Percentiles rank a stretch among this genome's conserved stretches.
These are phyloP conservation scores for Fusarium equiseti DNA, from an alignment of 2,329 filamentous ascomycete species.

Conservation along the genomic window DNA sequence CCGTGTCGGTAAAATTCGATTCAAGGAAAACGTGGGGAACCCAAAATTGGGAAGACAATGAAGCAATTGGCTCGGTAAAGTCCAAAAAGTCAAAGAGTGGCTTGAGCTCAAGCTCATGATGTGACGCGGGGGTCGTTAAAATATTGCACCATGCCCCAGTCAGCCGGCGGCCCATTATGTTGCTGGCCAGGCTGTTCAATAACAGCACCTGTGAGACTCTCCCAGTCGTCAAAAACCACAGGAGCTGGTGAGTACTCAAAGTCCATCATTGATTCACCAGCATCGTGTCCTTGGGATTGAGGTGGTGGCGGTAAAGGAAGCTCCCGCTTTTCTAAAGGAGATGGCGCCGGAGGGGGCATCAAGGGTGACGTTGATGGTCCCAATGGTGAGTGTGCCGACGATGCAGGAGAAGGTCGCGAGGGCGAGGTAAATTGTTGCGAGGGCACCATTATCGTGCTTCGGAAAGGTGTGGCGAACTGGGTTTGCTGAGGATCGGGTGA, in stretches of 20 bases:
- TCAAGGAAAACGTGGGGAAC: slow-evolving; percentile 38
- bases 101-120: slow-evolving; percentile 43
- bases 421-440: slow-evolving; percentile 49
- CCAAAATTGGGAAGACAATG: slow-evolving; percentile 24
- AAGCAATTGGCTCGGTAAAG: slow-evolving; percentile 35
- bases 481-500: slow-evolving; percentile 48
- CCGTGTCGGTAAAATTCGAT: slow-evolving; percentile 24
- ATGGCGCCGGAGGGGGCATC: slow-evolving; percentile 47
- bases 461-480: slow-evolving; percentile 49
- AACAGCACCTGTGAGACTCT: slow-evolving; percentile 53
- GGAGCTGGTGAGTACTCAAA: slow-evolving; percentile 58
- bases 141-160: slow-evolving; percentile 54
- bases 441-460: slow-evolving; percentile 51
- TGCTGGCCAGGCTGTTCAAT: slow-evolving; percentile 51
- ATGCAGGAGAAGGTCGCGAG: slow-evolving; percentile 50
- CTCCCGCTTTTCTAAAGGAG: slow-evolving; percentile 54
- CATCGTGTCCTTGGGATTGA: slow-evolving; percentile 40
- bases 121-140: slow-evolving; percentile 51
- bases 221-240: slow-evolving; percentile 58
- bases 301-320: slow-evolving; percentile 50
- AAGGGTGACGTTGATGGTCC: slow-evolving; percentile 51
- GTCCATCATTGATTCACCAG: slow-evolving; percentile 55
- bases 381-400: slow-evolving; percentile 51
- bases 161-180: slow-evolving; percentile 31
- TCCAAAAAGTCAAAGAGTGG: slow-evolving; percentile 38